A percentile compares a stretch with the other conserved stretches of the same genome.
These are phyloP conservation scores for Colletotrichum graminicola DNA, from an alignment of 2,329 filamentous ascomycete species.

Conservation along the genomic window DNA sequence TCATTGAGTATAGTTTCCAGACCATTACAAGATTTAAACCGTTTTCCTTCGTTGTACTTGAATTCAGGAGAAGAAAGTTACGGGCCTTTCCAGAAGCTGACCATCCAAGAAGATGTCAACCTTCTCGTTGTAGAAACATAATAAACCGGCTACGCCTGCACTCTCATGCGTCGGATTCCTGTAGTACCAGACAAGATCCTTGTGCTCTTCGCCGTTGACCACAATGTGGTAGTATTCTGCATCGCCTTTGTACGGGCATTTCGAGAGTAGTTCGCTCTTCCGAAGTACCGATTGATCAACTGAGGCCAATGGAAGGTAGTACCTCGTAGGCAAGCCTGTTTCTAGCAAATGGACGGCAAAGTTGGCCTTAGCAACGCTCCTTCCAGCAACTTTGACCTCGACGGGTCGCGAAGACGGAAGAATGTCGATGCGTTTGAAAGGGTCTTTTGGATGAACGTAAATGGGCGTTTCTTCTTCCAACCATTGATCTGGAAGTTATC, in stretches of 20 bases:
- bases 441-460: constrained; percentile 74
- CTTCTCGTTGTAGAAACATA: constrained; percentile 78
- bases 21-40: no score
- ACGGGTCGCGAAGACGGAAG: constrained; percentile 66
- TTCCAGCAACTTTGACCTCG: constrained; percentile 61
- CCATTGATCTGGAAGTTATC: constrained; percentile 51
- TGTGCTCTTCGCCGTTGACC: constrained; percentile 56
- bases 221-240: constrained; percentile 72
- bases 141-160: constrained; percentile 63
- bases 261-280: constrained; percentile 64
- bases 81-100: constrained; percentile 49
- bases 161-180: constrained; percentile 68
- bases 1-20: neutral
- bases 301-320: constrained; percentile 68
- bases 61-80: constrained; percentile 44
- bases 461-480: constrained; percentile 70
- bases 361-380: constrained; percentile 59
- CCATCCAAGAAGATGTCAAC: constrained; percentile 73
- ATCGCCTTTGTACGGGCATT: constrained; percentile 76
- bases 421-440: constrained; percentile 74
- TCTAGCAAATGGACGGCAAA: constrained; percentile 69
- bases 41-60: no score
- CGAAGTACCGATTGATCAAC: constrained; percentile 60
- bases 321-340: constrained; percentile 69
- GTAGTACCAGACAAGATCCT: constrained; percentile 74